phyloP scores from a whole-genome alignment of 1,284 basidiomycete genomes.

The Cutaneotrichosporon dermatis region DNA sequence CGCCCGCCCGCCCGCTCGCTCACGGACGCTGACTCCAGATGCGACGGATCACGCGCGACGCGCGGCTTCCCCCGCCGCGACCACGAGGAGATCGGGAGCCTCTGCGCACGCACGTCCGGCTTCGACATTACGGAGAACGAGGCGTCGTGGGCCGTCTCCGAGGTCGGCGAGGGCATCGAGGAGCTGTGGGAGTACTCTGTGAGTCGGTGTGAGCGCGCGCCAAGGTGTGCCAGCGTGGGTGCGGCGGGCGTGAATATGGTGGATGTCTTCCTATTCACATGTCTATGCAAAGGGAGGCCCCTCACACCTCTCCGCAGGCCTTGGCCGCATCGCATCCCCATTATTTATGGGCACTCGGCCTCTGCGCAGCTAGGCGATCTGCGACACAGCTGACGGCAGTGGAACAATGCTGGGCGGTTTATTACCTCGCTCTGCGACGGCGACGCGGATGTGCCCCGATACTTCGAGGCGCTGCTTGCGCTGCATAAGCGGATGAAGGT shows the following conservation, averaged over 20 bases:
- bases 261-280: background rate
- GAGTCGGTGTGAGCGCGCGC: constrained; percentile 12
- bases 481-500: constrained; percentile 32
- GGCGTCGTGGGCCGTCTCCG: constrained; percentile 44
- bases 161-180: constrained; percentile 48
- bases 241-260: too few relatives aligned
- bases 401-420: constrained; percentile 43
- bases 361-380: background rate
- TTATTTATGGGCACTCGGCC: too few relatives aligned
- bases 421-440: constrained; percentile 36
- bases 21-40: constrained; percentile 14
- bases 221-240: background rate
- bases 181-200: constrained; percentile 47
- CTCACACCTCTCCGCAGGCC: too few relatives aligned
- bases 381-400: constrained; percentile 24
- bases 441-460: constrained; percentile 19
- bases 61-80: constrained; percentile 15
- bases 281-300: background rate
- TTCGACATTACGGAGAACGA: constrained; percentile 39
- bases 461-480: constrained; percentile 39
- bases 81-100: constrained; percentile 43
- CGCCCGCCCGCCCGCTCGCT: background rate
- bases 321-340: too few relatives aligned
- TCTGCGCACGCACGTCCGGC: constrained; percentile 26
- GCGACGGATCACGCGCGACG: constrained; percentile 6